phyloP scores from a whole-genome alignment of 176 grass and related monocot genomes.

The Olyra latifolia region DNA sequence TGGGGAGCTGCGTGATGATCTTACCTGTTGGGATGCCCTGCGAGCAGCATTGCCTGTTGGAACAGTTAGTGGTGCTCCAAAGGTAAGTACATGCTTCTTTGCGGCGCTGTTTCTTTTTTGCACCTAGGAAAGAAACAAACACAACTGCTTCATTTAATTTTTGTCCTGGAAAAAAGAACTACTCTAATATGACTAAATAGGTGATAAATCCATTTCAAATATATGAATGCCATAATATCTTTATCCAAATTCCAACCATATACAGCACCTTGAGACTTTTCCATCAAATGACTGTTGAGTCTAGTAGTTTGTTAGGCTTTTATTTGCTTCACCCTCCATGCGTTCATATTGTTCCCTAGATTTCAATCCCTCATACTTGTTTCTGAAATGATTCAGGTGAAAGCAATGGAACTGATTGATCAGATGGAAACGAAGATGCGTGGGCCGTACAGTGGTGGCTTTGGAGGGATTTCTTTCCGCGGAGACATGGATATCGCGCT shows the following conservation, averaged over 20 bases:
- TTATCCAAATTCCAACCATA: neutral
- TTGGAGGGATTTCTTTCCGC: conserved; percentile 66
- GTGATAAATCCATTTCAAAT: neutral
- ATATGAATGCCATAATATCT: neutral
- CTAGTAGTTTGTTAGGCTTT: neutral
- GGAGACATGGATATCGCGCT: conserved; percentile 90
- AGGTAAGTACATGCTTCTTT: conserved; percentile 41
- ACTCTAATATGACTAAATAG: neutral
- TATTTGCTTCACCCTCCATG: neutral
- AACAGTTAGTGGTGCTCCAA: conserved; percentile 95
- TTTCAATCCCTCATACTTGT: neutral
- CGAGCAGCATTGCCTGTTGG: conserved; percentile 85
- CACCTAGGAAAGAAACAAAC: neutral
- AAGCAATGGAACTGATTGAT: conserved; percentile 94
- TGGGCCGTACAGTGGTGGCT: conserved; percentile 79
- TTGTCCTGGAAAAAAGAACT: neutral
- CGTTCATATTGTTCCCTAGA: neutral
- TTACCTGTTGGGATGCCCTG: conserved; percentile 84
- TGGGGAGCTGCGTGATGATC: conserved; percentile 68
- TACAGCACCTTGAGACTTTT: neutral
- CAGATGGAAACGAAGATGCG: conserved; percentile 65
- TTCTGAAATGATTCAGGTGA: conserved; percentile 51
- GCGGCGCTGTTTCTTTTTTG: neutral
- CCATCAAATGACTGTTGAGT: neutral
- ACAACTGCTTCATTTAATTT: neutral